Percentiles rank a stretch among this genome's conserved stretches.
phyloP scores from a whole-genome alignment of 768 basidiomycete genomes.

The Tricholoma flavovirens region DNA sequence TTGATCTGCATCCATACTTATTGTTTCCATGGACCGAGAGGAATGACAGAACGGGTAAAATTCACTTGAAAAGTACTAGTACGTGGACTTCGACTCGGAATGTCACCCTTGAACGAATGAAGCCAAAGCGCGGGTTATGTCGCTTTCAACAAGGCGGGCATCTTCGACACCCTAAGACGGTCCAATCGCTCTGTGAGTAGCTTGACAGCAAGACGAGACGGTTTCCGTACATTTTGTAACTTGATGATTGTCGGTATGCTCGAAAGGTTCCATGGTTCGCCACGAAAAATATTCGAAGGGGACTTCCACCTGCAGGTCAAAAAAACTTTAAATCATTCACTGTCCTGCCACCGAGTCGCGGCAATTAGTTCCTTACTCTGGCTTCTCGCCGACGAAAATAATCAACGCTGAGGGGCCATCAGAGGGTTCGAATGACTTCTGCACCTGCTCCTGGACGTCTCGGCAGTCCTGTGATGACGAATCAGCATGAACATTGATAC shows the following conservation, averaged over 20 bases:
- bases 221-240: conserved; percentile 44
- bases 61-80: too few species aligned
- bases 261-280: conserved; percentile 54
- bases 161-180: conserved; percentile 30
- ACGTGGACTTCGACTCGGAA: too few species aligned
- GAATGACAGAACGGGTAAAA: not conserved
- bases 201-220: not conserved
- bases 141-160: conserved; percentile 37
- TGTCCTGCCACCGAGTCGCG: too few species aligned
- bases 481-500: not conserved
- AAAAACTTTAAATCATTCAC: too few species aligned
- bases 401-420: conserved; percentile 50
- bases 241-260: conserved; percentile 65
- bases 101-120: not conserved
- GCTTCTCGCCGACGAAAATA: conserved; percentile 62
- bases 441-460: conserved; percentile 51
- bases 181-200: not conserved
- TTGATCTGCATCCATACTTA: not conserved
- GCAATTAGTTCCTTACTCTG: conserved; percentile 50
- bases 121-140: conserved; percentile 22
- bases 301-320: conserved; percentile 57
- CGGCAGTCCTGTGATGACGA: conserved; percentile 49
- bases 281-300: conserved; percentile 50
- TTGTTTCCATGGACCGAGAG: not conserved
- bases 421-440: conserved; percentile 40